Evolutionary conservation across 352 stramenopile species (phyloP), one percentile per base, ranked within the genome.

Genomic region (Thraustotheca clavata): DNA sequence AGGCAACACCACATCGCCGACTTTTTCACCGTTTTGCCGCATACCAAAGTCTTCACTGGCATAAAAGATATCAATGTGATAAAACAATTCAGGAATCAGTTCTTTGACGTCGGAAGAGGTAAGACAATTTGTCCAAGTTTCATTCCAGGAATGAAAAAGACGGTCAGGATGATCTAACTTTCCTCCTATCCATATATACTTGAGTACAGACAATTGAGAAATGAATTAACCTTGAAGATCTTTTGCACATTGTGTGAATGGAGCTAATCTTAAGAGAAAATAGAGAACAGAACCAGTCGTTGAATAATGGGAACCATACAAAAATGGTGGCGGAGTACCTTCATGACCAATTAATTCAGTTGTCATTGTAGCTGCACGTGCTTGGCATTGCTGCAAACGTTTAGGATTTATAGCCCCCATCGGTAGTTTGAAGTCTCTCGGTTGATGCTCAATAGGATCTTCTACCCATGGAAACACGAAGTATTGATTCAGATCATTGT

Each of bases 91-190:
- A 0, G 97, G 97, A 1, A 91, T 99, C 4, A 99, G 72, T 71
- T 99, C 97, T 74, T 99, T 99, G 0, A 99, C 97, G 71, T 99
- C 97, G 1, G 91, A 96, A 32, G 93, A 90, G 20, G 84, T 92
- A 32, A 98, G 98, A 69, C 94, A 98, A 88, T 98, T 98, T 7
- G 93, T 77, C 91, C 95, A 99, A 34, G 96, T 98, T 61, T 97
- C 83, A 9, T 93, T 73, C 40, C 99, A 88, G 22, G 91, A 99
- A 54, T 91, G 89, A 68, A 99, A 99, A 12, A 99, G 71, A 0
- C 97, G 89, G 69, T 99, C 97, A 0, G 96, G 82, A 0, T 99
- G 83, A 86, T 99, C 97, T 68, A 99, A 99, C 31, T 89, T 79
- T 1, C 95, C 94, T 14, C 43, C 43, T 52, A 52, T 31, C n/a